phyloP scores from a whole-genome alignment of 306 rosid genomes.

The Nissolia schottii region DNA sequence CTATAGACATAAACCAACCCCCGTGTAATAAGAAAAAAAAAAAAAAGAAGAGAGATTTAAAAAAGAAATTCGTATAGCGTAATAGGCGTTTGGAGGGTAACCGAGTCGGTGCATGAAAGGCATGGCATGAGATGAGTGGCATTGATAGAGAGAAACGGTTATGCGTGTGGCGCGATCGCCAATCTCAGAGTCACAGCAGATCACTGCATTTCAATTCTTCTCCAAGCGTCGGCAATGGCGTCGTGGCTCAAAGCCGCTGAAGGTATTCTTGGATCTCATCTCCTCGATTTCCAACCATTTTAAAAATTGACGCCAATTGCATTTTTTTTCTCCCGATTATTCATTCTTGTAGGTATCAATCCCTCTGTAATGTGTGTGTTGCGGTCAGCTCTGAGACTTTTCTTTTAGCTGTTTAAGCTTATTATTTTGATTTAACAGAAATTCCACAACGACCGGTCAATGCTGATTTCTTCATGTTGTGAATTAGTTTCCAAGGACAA shows the following conservation, averaged over 20 bases:
- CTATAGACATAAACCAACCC: not conserved
- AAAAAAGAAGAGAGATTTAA: not conserved
- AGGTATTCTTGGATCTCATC: conserved; percentile 55
- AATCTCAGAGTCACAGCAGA: not conserved
- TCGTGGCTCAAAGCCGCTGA: conserved; percentile 95
- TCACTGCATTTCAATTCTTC: not conserved
- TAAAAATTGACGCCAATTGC: too few relatives aligned
- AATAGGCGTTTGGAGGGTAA: not conserved
- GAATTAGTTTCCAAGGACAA: not conserved
- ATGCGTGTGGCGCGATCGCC: not conserved
- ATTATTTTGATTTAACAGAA: conserved; percentile 2
- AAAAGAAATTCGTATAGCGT: not conserved
- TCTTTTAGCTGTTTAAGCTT: not conserved
- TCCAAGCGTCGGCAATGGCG: conserved; percentile 42
- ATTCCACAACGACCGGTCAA: not conserved
- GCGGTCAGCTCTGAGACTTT: not conserved
- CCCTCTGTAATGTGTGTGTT: too few relatives aligned
- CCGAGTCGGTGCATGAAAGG: not conserved
- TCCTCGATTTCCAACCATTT: too few relatives aligned
- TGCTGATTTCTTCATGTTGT: not conserved
- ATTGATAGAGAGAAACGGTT: not conserved
- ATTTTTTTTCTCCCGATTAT: too few relatives aligned
- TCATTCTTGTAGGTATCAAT: too few relatives aligned
- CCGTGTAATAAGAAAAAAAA: not conserved
- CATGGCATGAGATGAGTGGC: not conserved